Evolutionary conservation across 1,284 basidiomycete genomes (phyloP).

Genomic region (Pseudozyma tsukubaensis): DNA sequence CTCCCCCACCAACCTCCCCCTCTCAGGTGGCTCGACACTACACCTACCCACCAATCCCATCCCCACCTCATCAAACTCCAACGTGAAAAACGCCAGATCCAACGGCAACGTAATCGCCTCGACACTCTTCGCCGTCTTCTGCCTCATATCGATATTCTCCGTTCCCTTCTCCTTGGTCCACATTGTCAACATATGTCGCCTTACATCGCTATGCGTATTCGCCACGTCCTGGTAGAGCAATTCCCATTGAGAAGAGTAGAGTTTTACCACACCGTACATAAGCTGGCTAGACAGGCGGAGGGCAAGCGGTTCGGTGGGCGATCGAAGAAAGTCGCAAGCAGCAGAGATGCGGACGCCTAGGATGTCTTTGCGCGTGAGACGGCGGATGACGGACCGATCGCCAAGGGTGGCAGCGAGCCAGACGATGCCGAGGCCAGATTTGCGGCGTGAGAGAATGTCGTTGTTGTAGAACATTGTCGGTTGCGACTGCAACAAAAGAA

Average conservation of each 20-base stretch:
- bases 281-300: conserved; percentile 56
- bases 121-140: conserved; percentile 1
- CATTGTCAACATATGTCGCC: conserved; percentile 18
- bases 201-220: conserved; percentile 31
- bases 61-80: conserved; percentile 37
- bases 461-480: conserved; percentile 54
- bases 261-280: conserved; percentile 54
- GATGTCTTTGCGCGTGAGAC: conserved; percentile 49
- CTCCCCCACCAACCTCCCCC: not conserved
- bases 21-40: conserved; percentile 20
- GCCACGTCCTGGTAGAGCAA: conserved; percentile 37
- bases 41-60: conserved; percentile 8
- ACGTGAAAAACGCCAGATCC: conserved; percentile 36
- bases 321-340: conserved; percentile 39
- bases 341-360: conserved; percentile 34
- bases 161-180: not conserved
- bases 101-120: conserved; percentile 42
- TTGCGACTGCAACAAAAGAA: not conserved
- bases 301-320: conserved; percentile 53
- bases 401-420: conserved; percentile 63
- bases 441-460: conserved; percentile 52
- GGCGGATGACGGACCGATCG: conserved; percentile 34
- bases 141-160: conserved; percentile 41
- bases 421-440: conserved; percentile 56
- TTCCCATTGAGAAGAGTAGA: conserved; percentile 50